A percentile compares a stretch with the other conserved stretches of the same genome.
phyloP scores from a whole-genome alignment of 2,329 filamentous ascomycete genomes.

The Drechslerella dactyloides region DNA sequence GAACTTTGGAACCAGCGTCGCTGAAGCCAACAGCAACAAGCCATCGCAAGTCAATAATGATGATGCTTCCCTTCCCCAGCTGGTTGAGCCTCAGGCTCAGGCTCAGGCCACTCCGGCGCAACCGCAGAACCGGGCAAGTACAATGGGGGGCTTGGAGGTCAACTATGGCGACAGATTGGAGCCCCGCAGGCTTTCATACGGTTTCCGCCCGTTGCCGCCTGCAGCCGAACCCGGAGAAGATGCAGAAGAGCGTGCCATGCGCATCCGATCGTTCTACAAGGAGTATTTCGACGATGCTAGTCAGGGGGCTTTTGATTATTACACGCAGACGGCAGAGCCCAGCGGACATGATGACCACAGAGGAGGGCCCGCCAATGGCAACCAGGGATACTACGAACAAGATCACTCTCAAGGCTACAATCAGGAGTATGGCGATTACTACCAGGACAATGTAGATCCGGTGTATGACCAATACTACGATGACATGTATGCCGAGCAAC shows the following conservation, averaged over 20 bases:
- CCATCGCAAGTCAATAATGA: background rate
- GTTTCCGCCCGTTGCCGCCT: conserved; percentile 83
- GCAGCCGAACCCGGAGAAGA: conserved; percentile 83
- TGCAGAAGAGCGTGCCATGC: conserved; percentile 90
- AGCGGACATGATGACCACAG: conserved; percentile 2
- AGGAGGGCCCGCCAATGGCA: conserved; percentile 44
- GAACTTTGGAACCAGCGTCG: conserved; percentile 35
- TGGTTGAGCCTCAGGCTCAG: conserved; percentile 26
- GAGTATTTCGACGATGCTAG: conserved; percentile 88
- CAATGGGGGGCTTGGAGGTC: conserved; percentile 57
- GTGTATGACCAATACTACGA: conserved; percentile 59
- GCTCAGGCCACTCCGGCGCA: conserved; percentile 8
- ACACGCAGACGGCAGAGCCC: conserved; percentile 27
- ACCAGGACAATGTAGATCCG: conserved; percentile 66
- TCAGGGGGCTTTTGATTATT: conserved; percentile 52
- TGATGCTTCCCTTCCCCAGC: conserved; percentile 27
- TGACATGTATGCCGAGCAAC: conserved; percentile 70
- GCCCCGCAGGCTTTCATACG: conserved; percentile 69
- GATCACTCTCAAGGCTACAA: conserved; percentile 47
- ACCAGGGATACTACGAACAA: conserved; percentile 57
- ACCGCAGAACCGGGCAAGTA: conserved; percentile 24
- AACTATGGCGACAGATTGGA: conserved; percentile 65
- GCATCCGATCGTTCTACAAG: conserved; percentile 98
- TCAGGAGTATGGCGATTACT: conserved; percentile 63
- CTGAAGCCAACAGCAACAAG: background rate